phyloP scores from a whole-genome alignment of 163 green algal species.

The Volvox carteri region DNA sequence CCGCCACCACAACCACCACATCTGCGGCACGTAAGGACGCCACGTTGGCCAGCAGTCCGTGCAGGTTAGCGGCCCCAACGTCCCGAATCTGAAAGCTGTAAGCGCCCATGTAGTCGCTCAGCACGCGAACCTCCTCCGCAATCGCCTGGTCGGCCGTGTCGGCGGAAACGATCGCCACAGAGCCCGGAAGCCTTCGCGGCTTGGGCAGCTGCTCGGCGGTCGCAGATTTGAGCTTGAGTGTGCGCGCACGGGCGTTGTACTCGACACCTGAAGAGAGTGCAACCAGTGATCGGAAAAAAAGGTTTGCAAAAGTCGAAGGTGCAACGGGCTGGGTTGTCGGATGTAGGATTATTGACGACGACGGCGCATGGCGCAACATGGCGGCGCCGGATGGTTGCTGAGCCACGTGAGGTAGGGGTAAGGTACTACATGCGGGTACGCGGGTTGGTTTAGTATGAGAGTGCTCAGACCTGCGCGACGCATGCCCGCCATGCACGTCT shows the following conservation, averaged over 20 bases:
- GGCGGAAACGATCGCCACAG: conserved; percentile 79
- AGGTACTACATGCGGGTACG: too few relatives aligned
- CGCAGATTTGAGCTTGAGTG: conserved; percentile 44
- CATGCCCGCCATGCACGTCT: too few relatives aligned
- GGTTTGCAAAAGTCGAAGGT: too few relatives aligned
- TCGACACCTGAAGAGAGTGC: conserved; percentile 62
- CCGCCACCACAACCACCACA: conserved; percentile 87
- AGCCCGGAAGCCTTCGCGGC: conserved; percentile 65
- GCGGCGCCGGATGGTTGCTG: too few relatives aligned
- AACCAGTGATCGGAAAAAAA: too few relatives aligned
- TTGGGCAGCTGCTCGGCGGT: conserved; percentile 51
- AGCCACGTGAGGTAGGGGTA: too few relatives aligned
- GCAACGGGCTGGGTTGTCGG: too few relatives aligned
- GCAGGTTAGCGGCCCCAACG: conserved; percentile 78
- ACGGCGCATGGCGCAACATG: too few relatives aligned
- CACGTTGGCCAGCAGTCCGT: conserved; percentile 71
- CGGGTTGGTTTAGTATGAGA: too few relatives aligned
- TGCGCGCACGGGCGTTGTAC: conserved; percentile 60
- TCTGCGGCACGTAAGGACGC: conserved; percentile 58
- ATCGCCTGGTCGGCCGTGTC: conserved; percentile 74
- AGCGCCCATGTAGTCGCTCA: conserved; percentile 76
- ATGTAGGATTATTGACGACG: too few relatives aligned
- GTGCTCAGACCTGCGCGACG: too few relatives aligned
- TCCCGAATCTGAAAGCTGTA: conserved; percentile 81
- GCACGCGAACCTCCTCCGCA: conserved; percentile 81